Evolutionary conservation across 148 eudicot species (phyloP), one percentile per base, ranked within the genome.

Genomic region (Rhododendron mucronatum): DNA sequence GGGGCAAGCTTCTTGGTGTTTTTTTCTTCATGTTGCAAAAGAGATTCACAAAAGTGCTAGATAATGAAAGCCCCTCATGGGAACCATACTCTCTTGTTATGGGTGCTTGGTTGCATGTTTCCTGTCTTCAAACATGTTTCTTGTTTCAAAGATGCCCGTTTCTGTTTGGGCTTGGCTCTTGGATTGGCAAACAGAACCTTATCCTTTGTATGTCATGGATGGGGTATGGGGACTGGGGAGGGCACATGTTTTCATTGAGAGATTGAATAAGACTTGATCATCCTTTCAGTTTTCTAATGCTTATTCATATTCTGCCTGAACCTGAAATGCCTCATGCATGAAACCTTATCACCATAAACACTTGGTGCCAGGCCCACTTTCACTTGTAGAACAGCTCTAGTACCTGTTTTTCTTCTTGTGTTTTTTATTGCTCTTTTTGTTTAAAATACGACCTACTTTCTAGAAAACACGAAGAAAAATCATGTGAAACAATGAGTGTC

Each of bases 71-170:
- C 18, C 28, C 21, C 65, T 45, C 78, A 37, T 73, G 55, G 41
- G 74, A 82, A 77, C 85, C 83, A 20, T 88, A 37, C 39, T 79
- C 75, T 85, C 61, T 16, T 80, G 84, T 69, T 84, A 41, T 83
- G 82, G 82, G 28, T 86, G 71, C 44, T 83, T 41, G 11, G 65
- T 23, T n/a, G 33, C 78, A 21, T 86, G 84, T 88, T 88, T 53
- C 86, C 88, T 75, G 65, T 86, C 45, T 53, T 35, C 86, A 81
- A 81, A 86, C 88, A 84, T 75, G 81, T 81, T 89, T 75, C 84
- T 89, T 35, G 73, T 53, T 76, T 44, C 89, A 16, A 59, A 82
- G 63, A 63, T 18, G 69, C 57, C 76, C 76, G 81, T 74, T 82
- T 89, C 85, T 83, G 80, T 81, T 37, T 41, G 48, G 84, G 48